phyloP scores from a whole-genome alignment of 2,329 filamentous ascomycete genomes.

The Aspergillus melleus region DNA sequence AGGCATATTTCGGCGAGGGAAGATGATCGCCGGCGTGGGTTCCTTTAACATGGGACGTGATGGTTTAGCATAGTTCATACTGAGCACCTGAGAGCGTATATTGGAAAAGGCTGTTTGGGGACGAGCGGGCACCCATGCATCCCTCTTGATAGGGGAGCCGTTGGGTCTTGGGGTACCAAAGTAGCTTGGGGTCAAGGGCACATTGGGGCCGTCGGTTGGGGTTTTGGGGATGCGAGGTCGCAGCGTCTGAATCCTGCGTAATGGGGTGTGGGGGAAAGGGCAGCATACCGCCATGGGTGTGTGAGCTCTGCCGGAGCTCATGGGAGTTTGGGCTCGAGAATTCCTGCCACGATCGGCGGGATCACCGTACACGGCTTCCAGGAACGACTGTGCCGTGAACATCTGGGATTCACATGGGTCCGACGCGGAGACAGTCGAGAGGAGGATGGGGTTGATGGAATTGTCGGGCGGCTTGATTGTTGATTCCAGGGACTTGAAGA shows the following conservation, averaged over 20 bases:
- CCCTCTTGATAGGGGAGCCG: conserved; percentile 9
- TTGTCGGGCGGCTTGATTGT: conserved; percentile 65
- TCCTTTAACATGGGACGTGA: conserved; percentile 51
- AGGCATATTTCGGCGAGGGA: conserved; percentile 60
- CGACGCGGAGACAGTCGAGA: conserved; percentile 72
- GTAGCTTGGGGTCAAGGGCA: conserved; percentile 6
- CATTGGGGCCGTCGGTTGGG: conserved; percentile 4
- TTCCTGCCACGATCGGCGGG: conserved; percentile 57
- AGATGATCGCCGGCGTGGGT: conserved; percentile 56
- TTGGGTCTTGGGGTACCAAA: conserved; percentile 7
- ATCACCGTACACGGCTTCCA: conserved; percentile 77
- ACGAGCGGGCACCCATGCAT: conserved; percentile 14
- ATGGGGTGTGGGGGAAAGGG: conserved; percentile 30
- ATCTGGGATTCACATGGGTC: conserved; percentile 81
- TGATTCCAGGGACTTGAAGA: conserved; percentile 77
- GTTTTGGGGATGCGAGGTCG: conserved; percentile 10
- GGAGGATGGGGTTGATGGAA: conserved; percentile 58
- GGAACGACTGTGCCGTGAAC: conserved; percentile 70
- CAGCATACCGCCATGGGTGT: conserved; percentile 46
- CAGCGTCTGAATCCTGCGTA: conserved; percentile 20
- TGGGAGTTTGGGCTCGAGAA: conserved; percentile 68
- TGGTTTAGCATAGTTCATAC: conserved; percentile 38
- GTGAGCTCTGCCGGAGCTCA: conserved; percentile 53
- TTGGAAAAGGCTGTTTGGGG: conserved; percentile 25
- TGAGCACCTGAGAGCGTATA: conserved; percentile 16